Evolutionary conservation across 75 land plant genomes (phyloP), one percentile per base, ranked within the genome.

Genomic region (Azolla pinnata): DNA sequence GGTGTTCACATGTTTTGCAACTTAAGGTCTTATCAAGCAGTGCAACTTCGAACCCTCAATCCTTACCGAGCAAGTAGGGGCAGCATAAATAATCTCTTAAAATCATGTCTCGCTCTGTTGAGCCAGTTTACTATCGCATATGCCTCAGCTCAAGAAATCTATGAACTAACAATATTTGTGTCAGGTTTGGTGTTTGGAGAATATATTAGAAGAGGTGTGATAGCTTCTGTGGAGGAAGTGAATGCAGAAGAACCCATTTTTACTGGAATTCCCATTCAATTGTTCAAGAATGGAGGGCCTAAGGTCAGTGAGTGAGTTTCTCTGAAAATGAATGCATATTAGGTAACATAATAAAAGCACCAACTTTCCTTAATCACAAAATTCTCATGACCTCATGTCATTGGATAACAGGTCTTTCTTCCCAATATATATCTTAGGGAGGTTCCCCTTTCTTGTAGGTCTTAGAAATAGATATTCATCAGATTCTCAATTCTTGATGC

Each of bases 51-150:
- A 54, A 95, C 90, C 32, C 68, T 95, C 64, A 95, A 95, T 77
- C 90, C 99, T 24, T 95, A 89, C 72, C 86, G 99, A 52, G 95
- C 96, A 75, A 79, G 99, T 95, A 83, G 57, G 55, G 5, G 28
- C 55, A 29, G 63, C 12, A 0, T 19, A 18, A 40, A 4, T 9
- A 29, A 7, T n/a, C 23, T 31, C 29, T 31, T 68, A 33, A 45
- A 66, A 24, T 50, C 59, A 33, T 63, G 10, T 62, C 62, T 27
- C 52, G 18, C 56, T 66, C 0, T 29, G 40, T 35, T n/a, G n/a
- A n/a, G n/a, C n/a, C n/a, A n/a, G n/a, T n/a, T n/a, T n/a, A n/a
- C n/a, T n/a, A n/a, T n/a, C n/a, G n/a, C n/a, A n/a, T n/a, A n/a
- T n/a, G n/a, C n/a, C n/a, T n/a, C n/a, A n/a, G n/a, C n/a, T n/a